A percentile compares a stretch with the other conserved stretches of the same genome.
Conservation (phyloP, 108 stramenopile genomes). For the Skeletonema potamos region DNA sequence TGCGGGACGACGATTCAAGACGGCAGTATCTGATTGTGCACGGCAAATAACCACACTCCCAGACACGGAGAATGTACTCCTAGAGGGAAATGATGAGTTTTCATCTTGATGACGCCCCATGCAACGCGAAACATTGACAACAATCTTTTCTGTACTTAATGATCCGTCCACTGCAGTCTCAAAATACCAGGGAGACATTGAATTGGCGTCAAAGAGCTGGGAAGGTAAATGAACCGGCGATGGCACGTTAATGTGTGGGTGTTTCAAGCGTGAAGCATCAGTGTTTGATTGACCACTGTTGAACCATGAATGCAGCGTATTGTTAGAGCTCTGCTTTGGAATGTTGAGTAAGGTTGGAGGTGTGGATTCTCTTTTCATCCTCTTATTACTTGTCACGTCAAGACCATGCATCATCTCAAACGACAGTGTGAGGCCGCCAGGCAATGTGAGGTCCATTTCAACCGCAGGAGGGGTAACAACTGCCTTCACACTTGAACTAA, state of each 20-base stretch:
- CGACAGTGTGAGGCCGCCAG: slow-evolving; percentile 78
- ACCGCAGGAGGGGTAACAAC: slow-evolving; percentile 83
- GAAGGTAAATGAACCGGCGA: slow-evolving; percentile 18
- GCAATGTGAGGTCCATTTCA: slow-evolving; percentile 77
- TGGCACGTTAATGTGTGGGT: not conserved
- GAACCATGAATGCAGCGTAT: slow-evolving; percentile 75
- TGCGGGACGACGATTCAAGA: slow-evolving; percentile 26
- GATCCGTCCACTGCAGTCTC: slow-evolving; percentile 69
- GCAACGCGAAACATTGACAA: slow-evolving; percentile 60
- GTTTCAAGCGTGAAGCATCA: slow-evolving; percentile 24
- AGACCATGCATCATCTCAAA: slow-evolving; percentile 81
- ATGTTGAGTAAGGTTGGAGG: slow-evolving; percentile 18
- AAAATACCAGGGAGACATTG: slow-evolving; percentile 76
- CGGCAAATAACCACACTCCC: slow-evolving; percentile 80
- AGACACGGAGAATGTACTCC: slow-evolving; percentile 54
- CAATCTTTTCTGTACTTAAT: slow-evolving; percentile 58
- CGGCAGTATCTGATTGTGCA: slow-evolving; percentile 30
- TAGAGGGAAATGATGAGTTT: slow-evolving; percentile 15
- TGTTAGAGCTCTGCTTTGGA: slow-evolving; percentile 24
- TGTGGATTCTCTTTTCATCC: slow-evolving; percentile 12
- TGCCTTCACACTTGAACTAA: slow-evolving; percentile 63
- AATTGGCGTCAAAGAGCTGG: slow-evolving; percentile 72
- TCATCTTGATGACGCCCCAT: slow-evolving; percentile 56
- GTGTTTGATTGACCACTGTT: slow-evolving; percentile 23
- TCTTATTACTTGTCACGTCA: slow-evolving; percentile 55